Evolutionary conservation across 768 basidiomycete genomes (phyloP).

Genomic region (Coprinellus micaceus): DNA sequence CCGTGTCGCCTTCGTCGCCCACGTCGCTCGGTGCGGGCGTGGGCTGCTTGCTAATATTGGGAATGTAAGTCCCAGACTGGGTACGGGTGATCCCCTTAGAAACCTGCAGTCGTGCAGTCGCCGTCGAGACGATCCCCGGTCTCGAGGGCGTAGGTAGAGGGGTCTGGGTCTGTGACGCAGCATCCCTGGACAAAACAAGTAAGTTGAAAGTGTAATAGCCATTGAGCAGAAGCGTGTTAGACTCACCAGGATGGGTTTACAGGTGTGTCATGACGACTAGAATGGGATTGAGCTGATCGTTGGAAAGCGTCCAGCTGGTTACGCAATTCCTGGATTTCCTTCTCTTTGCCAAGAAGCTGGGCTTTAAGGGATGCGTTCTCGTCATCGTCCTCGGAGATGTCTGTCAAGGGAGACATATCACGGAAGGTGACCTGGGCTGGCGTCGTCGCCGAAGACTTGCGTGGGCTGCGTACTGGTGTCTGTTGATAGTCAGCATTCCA

Average conservation of each 20-base stretch:
- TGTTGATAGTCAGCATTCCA: neutral
- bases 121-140: neutral
- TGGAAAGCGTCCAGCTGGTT: neutral
- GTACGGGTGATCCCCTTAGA: constrained; percentile 24
- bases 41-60: constrained; percentile 43
- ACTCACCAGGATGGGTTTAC: neutral
- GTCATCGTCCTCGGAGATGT: constrained; percentile 6
- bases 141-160: neutral
- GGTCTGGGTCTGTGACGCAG: neutral
- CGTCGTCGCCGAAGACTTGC: neutral
- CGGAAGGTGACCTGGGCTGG: neutral
- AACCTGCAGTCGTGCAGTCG: neutral
- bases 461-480: neutral
- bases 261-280: neutral
- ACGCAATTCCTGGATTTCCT: constrained; percentile 1
- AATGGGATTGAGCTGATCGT: no score
- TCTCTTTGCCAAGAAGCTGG: neutral
- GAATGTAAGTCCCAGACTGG: constrained; percentile 46
- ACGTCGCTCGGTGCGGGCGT: constrained; percentile 44
- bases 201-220: neutral
- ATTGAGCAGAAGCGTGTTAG: neutral
- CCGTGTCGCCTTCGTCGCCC: neutral
- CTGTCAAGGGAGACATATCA: constrained; percentile 9
- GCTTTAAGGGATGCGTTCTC: constrained; percentile 1
- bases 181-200: neutral